A percentile compares a stretch with the other conserved stretches of the same genome.
Conservation (phyloP, 2,329 filamentous ascomycete species). For the Monosporascus ibericus region DNA sequence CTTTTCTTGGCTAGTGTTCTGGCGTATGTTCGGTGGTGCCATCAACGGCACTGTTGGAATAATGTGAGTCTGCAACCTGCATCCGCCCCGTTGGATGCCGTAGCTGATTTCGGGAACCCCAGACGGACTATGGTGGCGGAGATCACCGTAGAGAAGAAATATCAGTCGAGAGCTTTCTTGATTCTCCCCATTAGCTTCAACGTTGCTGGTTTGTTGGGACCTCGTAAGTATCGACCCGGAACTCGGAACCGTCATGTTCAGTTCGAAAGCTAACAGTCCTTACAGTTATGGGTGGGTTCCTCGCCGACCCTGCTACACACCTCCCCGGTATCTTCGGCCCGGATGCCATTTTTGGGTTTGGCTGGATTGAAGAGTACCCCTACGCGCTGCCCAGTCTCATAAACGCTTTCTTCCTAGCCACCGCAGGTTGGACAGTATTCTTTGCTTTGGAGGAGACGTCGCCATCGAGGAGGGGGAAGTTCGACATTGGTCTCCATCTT, state of each 20-base stretch:
- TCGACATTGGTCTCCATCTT: slow-evolving; percentile 37
- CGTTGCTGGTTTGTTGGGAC: slow-evolving; percentile 38
- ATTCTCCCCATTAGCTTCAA: slow-evolving; percentile 44
- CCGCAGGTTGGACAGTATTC: slow-evolving; percentile 48
- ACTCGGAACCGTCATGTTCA: neutral
- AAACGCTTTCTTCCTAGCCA: slow-evolving; percentile 54
- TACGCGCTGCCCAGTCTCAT: slow-evolving; percentile 66
- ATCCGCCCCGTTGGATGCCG: neutral
- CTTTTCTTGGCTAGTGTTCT: slow-evolving; percentile 59
- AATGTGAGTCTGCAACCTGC: slow-evolving; percentile 29
- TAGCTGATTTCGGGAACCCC: neutral
- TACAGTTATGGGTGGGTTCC: slow-evolving; percentile 54
- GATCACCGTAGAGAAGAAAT: slow-evolving; percentile 41
- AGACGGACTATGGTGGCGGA: slow-evolving; percentile 44
- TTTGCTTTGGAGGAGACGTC: slow-evolving; percentile 61
- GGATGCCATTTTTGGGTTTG: slow-evolving; percentile 50
- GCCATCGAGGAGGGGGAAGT: slow-evolving; percentile 36
- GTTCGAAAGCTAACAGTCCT: slow-evolving; percentile 3
- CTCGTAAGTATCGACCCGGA: slow-evolving; percentile 25
- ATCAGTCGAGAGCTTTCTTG: slow-evolving; percentile 41
- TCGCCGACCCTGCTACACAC: slow-evolving; percentile 59
- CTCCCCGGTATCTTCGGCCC: slow-evolving; percentile 60
- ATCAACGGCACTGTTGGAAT: slow-evolving; percentile 45
- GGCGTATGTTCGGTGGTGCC: slow-evolving; percentile 58
- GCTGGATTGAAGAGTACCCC: slow-evolving; percentile 60